A percentile compares a stretch with the other conserved stretches of the same genome.
Evolutionary conservation across 106 monocot genomes (phyloP).

Genomic region (Narthecium ossifragum): DNA sequence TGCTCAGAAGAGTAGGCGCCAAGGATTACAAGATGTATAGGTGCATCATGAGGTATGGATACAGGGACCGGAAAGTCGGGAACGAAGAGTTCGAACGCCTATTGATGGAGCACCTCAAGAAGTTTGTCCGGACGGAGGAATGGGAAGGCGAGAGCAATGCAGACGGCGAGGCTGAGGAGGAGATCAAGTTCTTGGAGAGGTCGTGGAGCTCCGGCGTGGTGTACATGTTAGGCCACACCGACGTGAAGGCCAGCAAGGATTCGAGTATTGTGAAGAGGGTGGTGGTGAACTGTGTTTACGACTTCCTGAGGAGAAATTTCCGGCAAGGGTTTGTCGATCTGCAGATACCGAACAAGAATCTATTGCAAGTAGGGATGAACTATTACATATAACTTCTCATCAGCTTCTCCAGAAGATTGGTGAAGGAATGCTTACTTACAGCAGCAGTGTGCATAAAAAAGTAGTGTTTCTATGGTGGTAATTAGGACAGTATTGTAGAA

Average conservation of each 20-base stretch:
- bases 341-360: constrained; percentile 48
- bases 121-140: constrained; percentile 21
- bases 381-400: constrained; percentile 31
- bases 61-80: constrained; percentile 25
- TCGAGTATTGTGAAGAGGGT: constrained; percentile 43
- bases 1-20: constrained; percentile 28
- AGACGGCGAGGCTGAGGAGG: constrained; percentile 20
- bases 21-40: constrained; percentile 29
- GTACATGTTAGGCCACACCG: constrained; percentile 38
- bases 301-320: constrained; percentile 53
- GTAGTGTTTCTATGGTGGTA: too few relatives aligned
- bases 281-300: constrained; percentile 34
- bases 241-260: constrained; percentile 41
- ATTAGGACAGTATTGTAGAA: too few relatives aligned
- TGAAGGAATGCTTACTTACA: too few relatives aligned
- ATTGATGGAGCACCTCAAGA: constrained; percentile 34
- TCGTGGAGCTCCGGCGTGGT: constrained; percentile 28
- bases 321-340: constrained; percentile 39
- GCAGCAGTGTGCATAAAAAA: too few relatives aligned
- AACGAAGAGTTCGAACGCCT: constrained; percentile 26
- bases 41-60: constrained; percentile 55
- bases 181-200: constrained; percentile 29
- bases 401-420: too few relatives aligned
- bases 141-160: constrained; percentile 1
- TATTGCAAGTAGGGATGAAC: constrained; percentile 44